These are phyloP conservation scores for Madurella fahalii DNA, from an alignment of 2,329 filamentous ascomycete genomes.

Conservation along the genomic window DNA sequence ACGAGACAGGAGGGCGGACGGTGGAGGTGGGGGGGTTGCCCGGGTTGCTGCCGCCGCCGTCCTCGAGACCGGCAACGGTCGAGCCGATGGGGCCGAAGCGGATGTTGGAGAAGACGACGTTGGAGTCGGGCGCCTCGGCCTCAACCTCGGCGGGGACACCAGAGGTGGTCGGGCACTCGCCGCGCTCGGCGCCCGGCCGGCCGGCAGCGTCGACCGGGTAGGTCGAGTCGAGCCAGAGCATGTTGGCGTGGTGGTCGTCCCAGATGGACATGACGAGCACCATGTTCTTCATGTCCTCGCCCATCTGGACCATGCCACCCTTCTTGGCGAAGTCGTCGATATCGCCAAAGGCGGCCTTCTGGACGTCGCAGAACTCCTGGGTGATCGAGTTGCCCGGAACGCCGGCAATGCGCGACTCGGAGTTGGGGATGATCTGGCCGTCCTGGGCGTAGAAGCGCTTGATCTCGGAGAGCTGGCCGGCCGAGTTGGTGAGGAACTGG, in stretches of 20 bases:
- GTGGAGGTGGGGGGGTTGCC: constrained; percentile 29
- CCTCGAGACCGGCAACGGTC: constrained; percentile 38
- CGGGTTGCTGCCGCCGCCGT: constrained; percentile 11
- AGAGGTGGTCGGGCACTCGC: constrained; percentile 49
- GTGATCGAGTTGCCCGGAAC: constrained; percentile 49
- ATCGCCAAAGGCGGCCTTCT: constrained; percentile 57
- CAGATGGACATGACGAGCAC: constrained; percentile 51
- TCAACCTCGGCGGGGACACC: constrained; percentile 51
- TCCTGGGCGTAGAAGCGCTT: constrained; percentile 63
- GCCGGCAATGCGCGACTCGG: constrained; percentile 37
- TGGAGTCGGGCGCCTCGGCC: constrained; percentile 41
- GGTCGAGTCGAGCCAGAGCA: constrained; percentile 71
- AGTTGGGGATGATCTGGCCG: constrained; percentile 55
- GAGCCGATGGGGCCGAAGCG: constrained; percentile 53
- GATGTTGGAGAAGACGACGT: constrained; percentile 57
- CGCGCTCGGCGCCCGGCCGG: constrained; percentile 48
- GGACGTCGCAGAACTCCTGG: constrained; percentile 51
- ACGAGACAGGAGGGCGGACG: constrained; percentile 3
- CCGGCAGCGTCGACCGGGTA: constrained; percentile 49
- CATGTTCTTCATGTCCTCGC: constrained; percentile 41
- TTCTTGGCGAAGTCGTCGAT: constrained; percentile 48
- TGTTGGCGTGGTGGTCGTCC: constrained; percentile 64
- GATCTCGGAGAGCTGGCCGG: constrained; percentile 56
- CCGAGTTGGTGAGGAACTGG: constrained; percentile 51
- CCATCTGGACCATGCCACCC: constrained; percentile 58